Evolutionary conservation across 2,329 filamentous ascomycete genomes (phyloP).

Genomic region (Lachnum nothofagi): DNA sequence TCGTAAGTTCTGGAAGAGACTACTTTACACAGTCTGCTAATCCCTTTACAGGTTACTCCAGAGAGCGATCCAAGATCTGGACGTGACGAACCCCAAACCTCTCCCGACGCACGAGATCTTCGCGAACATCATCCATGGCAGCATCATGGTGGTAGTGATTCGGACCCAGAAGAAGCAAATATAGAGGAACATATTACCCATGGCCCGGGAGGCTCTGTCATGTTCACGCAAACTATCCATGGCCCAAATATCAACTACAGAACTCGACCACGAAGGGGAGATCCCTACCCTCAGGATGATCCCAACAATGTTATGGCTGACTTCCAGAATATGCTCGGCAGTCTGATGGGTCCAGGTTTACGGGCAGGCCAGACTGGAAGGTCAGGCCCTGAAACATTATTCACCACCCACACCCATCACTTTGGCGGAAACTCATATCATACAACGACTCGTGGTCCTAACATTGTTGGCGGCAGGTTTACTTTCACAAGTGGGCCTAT

Average conservation of each 20-base stretch:
- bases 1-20: conserved; percentile 53
- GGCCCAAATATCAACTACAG: conserved; percentile 2
- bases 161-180: conserved; percentile 55
- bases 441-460: conserved; percentile 14
- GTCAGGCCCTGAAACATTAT: conserved; percentile 29
- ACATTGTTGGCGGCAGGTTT: conserved; percentile 25
- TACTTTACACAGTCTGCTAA: conserved; percentile 26
- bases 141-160: conserved; percentile 34
- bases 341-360: conserved; percentile 35
- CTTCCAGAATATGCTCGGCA: conserved; percentile 43
- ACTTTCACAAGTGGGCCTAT: conserved; percentile 35
- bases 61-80: conserved; percentile 59
- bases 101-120: conserved; percentile 17
- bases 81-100: conserved; percentile 17
- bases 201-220: conserved; percentile 27
- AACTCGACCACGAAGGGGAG: conserved; percentile 3
- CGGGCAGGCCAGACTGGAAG: conserved; percentile 27
- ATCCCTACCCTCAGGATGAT: conserved; percentile 13
- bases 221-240: conserved; percentile 28
- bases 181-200: conserved; percentile 45
- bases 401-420: conserved; percentile 12
- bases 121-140: conserved; percentile 29
- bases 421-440: conserved; percentile 14
- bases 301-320: conserved; percentile 31
- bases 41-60: conserved; percentile 41